These are phyloP conservation scores for Micractinium sp. DNA, from an alignment of 139 green algal genomes.

Conservation along the genomic window DNA sequence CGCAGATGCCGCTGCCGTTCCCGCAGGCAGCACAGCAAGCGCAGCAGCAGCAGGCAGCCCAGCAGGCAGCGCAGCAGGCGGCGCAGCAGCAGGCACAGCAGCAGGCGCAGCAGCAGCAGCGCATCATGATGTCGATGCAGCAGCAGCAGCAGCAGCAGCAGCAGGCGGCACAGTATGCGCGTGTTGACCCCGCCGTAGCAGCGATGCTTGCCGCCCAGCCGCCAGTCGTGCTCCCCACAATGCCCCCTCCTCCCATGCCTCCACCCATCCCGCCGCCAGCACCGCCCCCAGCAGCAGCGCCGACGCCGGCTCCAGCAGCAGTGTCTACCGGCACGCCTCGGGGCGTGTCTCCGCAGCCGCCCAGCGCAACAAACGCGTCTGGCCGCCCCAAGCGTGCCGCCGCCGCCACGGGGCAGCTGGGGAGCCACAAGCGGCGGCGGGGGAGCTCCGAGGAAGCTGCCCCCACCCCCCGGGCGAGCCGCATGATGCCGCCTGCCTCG, in stretches of 20 bases:
- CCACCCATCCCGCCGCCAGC: background rate
- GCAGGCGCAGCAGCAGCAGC: background rate
- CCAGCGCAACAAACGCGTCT: background rate
- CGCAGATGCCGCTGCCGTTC: background rate
- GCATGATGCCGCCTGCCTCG: too few species aligned
- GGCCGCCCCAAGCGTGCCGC: conserved; percentile 3
- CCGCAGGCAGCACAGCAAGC: background rate
- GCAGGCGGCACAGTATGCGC: background rate
- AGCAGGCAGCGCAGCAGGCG: background rate
- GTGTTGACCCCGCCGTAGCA: too few species aligned
- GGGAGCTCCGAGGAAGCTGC: background rate
- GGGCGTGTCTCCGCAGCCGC: background rate
- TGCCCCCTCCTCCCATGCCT: background rate
- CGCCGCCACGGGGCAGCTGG: background rate
- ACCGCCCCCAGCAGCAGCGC: background rate
- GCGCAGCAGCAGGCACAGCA: background rate
- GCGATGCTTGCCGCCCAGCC: too few species aligned
- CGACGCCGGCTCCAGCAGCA: too few species aligned
- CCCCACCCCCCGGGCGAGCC: background rate
- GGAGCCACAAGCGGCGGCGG: conserved; percentile 25
- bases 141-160: background rate
- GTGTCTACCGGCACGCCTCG: background rate
- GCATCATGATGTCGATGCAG: background rate
- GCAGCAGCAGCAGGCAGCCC: background rate
- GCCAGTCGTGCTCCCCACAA: too few species aligned